Evolutionary conservation across 192 early-diverging fungal species (phyloP), one percentile per base, ranked within the genome.

Genomic region (Linderina pennispora): DNA sequence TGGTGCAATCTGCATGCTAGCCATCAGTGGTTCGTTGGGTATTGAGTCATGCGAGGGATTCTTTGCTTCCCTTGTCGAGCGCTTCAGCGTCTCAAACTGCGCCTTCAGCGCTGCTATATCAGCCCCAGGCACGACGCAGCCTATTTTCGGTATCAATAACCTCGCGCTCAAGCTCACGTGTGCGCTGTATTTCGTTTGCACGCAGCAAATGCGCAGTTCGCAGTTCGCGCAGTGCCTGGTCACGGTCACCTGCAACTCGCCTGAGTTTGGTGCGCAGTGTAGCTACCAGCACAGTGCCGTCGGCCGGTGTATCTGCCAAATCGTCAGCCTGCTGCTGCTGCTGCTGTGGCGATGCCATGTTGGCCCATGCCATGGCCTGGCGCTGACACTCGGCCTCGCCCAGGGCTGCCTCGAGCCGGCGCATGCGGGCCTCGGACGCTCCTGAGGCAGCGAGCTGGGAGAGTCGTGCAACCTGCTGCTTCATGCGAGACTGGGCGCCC

Each of bases 351-450:
- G n/a, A n/a, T n/a, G n/a, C n/a, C 55, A 58, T 62, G 47, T 36
- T 58, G 15, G 67, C 67, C 55, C 59, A 63, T 18, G 59, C 33
- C 23, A 71, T 43, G 11, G 60, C 61, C 46, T 71, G 60, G 17
- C 46, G 54, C 59, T 71, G 60, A 21, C 67, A 62, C 48, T 71
- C 67, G 24, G 61, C 60, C 23, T 71, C 61, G 36, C 67, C 67
- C 9, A 71, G 45, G 4, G 67, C 67, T 1, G 67, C 67, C 23
- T 71, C 67, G 16, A 71, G 48, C 3, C 67, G 50, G 23, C 45
- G 39, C 67, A 71, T 63, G 7, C 67, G 59, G 11, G 60, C 49
- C 35, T 71, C 67, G 41, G 17, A 55, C 2, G 60, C 60, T 2
- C 60, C 59, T 0, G 51, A 41, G 1, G 67, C 67, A 0, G 67